Evolutionary conservation across 2,329 filamentous ascomycete species (phyloP), one percentile per base, ranked within the genome.

Genomic region (Truncatella angustata): DNA sequence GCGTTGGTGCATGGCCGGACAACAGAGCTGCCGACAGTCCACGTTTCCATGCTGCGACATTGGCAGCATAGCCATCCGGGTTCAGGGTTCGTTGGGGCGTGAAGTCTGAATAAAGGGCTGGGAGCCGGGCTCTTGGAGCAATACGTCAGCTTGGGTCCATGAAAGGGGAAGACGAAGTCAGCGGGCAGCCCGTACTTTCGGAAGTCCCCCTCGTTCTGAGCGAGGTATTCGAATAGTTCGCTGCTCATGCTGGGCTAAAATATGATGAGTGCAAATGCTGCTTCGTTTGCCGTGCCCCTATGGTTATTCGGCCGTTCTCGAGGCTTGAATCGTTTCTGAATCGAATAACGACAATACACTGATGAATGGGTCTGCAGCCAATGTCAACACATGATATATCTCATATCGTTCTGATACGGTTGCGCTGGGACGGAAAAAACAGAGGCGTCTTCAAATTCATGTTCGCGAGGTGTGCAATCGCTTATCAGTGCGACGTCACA

Each of bases 101-200:
- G 65, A 96, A 96, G 68, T 96, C 91, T 44, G 91, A 92, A 73
- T 95, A 96, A 42, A 96, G 84, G 4, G 91, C 92, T 11, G 90
- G 86, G 11, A 96, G 79, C 46, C 91, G 88, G 57, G 86, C 81
- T 73, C 87, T 91, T 58, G 67, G 70, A 56, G 24, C n/a, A 39
- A 28, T 24, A 26, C 50, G 49, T 36, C n/a, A 47, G 20, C n/a
- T n/a, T 37, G 43, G 37, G 18, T 7, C 16, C 26, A 23, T 54
- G 23, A 42, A 50, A 11, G 23, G 24, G 28, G 35, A 14, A 60
- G 12, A 49, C 47, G 10, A 57, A 43, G 28, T 37, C 11, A 12
- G 34, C 30, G 37, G 20, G 16, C 4, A 26, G 14, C 9, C 42
- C 67, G 48, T 66, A 84, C 82, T 73, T 82, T 62, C 78, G 73